phyloP scores from a whole-genome alignment of 768 basidiomycete species.

The Lactarius deliciosus region DNA sequence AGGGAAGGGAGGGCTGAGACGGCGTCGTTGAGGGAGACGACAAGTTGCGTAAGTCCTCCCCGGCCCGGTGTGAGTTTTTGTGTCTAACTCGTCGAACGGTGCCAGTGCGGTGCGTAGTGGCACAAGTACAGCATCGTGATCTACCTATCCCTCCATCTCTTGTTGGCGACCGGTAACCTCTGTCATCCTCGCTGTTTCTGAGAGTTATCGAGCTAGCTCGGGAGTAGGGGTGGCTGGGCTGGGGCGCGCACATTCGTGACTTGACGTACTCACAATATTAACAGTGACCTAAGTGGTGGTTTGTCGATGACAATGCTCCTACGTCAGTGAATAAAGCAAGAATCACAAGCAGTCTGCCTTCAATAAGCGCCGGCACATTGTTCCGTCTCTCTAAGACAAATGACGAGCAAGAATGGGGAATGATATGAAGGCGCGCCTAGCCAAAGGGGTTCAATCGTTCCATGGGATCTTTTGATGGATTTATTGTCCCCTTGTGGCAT shows the following conservation, averaged over 20 bases:
- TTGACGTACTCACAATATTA: not conserved
- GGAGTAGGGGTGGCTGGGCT: not conserved
- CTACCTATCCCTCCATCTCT: not conserved
- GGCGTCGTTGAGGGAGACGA: constrained; percentile 1
- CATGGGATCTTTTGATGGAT: not conserved
- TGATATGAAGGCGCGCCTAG: not conserved
- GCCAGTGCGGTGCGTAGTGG: not conserved
- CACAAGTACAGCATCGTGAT: not conserved
- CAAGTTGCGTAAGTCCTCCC: not conserved
- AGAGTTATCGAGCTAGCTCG: not conserved
- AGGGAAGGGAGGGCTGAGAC: not conserved
- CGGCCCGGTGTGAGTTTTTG: constrained; percentile 11
- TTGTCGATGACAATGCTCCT: not conserved
- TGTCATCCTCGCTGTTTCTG: not conserved
- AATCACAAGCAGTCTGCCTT: constrained; percentile 8
- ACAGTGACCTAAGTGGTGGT: not conserved
- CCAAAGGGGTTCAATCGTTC: not conserved
- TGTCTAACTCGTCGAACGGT: not conserved
- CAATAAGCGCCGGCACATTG: not conserved
- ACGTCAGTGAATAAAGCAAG: not conserved
- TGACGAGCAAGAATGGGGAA: not conserved
- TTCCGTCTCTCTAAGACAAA: constrained; percentile 4
- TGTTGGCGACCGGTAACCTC: not conserved
- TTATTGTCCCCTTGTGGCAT: constrained; percentile 7
- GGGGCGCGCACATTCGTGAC: not conserved